Evolutionary conservation across 139 green algal species (phyloP), one percentile per base, ranked within the genome.

Genomic region (Desmodesmus armatus): DNA sequence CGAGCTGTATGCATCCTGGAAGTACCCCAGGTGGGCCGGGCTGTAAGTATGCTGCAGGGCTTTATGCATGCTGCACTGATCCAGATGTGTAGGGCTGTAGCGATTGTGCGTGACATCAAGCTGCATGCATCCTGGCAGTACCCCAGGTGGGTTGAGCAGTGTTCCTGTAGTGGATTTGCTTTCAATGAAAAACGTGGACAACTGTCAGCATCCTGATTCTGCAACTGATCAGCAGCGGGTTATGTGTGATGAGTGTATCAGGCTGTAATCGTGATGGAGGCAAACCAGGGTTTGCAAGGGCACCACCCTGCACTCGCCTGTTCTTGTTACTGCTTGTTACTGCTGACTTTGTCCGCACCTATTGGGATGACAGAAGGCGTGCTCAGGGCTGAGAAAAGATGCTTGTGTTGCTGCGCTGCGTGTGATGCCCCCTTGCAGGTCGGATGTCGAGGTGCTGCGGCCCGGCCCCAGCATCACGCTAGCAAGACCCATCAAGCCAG

Each of bases 71-170:
- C 17, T 58, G 17, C 13, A 58, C 13, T 23, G 13, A 58, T 58
- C 13, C 47, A 58, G 47, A 15, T 58, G 47, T 15, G 13, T 15
- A 58, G 0, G 47, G 13, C 17, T 58, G 47, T 58, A 15, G 13
- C 47, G 47, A 58, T 13, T 15, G 47, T 23, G 47, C 13, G 13
- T 15, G 13, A 15, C 13, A 58, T 58, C 17, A 13, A 84, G 78
- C 11, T 84, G 3, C 77, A 84, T 39, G 78, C 78, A 0, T 67
- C 41, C 62, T 84, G 78, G 78, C 62, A 76, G 63, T 84, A 84
- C 55, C 47, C 47, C 78, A 84, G 78, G 78, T 84, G 70, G 3
- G 3, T n/a, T n/a, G n/a, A 58, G 47, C 47, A 58, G 13, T 58
- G 47, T 58, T n/a, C n/a, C n/a, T n/a, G n/a, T n/a, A n/a, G n/a